A percentile compares a stretch with the other conserved stretches of the same genome.
Evolutionary conservation across 176 grass and related monocot species (phyloP).

Genomic region (Poa pratensis): DNA sequence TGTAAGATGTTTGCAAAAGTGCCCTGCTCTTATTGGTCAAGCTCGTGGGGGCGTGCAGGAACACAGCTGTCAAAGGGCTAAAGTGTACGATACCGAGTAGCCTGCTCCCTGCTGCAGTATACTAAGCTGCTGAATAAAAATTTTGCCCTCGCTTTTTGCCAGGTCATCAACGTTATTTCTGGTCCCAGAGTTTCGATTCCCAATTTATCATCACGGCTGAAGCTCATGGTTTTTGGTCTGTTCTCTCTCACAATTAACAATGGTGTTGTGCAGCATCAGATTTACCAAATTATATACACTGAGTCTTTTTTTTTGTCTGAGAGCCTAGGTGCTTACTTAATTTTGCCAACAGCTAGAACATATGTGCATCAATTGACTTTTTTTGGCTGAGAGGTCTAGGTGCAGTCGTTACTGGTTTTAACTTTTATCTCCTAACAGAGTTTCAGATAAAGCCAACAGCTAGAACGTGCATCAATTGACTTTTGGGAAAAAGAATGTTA

Average conservation of each 20-base stretch:
- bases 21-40: conserved; percentile 11
- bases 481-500: conserved; percentile 18
- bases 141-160: conserved; percentile 30
- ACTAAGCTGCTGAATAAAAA: conserved; percentile 22
- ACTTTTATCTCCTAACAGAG: too few relatives aligned
- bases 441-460: too few relatives aligned
- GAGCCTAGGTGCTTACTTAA: neutral
- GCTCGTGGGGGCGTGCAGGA: conserved; percentile 27
- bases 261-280: conserved; percentile 15
- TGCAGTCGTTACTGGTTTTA: neutral
- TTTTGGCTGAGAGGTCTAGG: neutral
- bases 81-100: conserved; percentile 33
- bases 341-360: conserved; percentile 2
- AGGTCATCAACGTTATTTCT: conserved; percentile 37
- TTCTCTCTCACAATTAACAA: neutral
- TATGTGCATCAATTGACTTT: conserved; percentile 32
- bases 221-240: neutral
- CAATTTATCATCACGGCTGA: conserved; percentile 15
- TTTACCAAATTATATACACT: neutral
- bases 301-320: neutral
- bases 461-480: neutral
- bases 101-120: neutral
- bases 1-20: conserved; percentile 18
- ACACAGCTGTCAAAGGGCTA: conserved; percentile 40
- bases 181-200: neutral